Percentiles rank a stretch among this genome's conserved stretches.
phyloP scores from a whole-genome alignment of 257 asterid species.

The Anisodus acutangulus region DNA sequence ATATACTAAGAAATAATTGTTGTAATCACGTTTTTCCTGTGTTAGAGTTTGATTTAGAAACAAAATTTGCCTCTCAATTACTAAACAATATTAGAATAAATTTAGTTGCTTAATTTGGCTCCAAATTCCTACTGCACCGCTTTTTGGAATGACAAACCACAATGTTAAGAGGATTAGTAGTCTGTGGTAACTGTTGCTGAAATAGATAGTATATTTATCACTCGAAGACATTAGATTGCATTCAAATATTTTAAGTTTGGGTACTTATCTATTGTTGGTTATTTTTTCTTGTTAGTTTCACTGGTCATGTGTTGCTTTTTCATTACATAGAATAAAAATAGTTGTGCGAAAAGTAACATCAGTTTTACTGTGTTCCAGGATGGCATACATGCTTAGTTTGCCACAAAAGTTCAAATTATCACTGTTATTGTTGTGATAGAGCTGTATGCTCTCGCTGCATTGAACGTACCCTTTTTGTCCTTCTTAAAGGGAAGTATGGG shows the following conservation, averaged over 20 bases:
- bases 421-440: slow-evolving; percentile 69
- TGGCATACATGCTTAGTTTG: slow-evolving; percentile 75
- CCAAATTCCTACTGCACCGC: slow-evolving; percentile 3
- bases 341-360: neutral
- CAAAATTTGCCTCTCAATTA: slow-evolving; percentile 14
- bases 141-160: slow-evolving; percentile 15
- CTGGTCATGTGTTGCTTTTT: slow-evolving; percentile 26
- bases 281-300: neutral
- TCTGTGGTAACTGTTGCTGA: slow-evolving; percentile 4
- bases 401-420: slow-evolving; percentile 42
- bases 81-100: neutral
- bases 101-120: neutral
- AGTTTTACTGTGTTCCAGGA: slow-evolving; percentile 49
- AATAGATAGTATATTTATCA: neutral
- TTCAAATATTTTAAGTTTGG: slow-evolving; percentile 14
- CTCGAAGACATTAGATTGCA: neutral
- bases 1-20: neutral
- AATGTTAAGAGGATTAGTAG: neutral
- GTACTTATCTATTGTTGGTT: neutral
- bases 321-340: neutral
- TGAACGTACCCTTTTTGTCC: slow-evolving; percentile 38
- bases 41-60: slow-evolving; percentile 8
- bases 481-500: slow-evolving; percentile 63
- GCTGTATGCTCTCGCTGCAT: slow-evolving; percentile 69
- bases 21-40: neutral